Conservation (phyloP, 2,329 filamentous ascomycete species). For the Aspergillus unguis region DNA sequence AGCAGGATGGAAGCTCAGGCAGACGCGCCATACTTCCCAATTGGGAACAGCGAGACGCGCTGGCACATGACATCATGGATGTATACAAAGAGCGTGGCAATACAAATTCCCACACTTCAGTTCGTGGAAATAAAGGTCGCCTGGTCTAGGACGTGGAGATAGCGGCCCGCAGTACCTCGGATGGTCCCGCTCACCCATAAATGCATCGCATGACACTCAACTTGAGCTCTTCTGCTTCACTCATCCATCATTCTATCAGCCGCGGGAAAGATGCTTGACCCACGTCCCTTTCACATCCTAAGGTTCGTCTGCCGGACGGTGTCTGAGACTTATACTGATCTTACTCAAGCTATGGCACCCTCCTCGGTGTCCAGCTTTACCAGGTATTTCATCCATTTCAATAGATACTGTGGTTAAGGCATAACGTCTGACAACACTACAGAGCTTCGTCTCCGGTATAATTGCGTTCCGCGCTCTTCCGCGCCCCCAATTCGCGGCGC, state of each 20-base stretch:
- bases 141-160: not conserved
- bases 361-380: constrained; percentile 83
- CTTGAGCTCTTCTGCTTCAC: constrained; percentile 5
- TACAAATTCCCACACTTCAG: not conserved
- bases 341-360: constrained; percentile 69
- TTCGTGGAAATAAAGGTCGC: not conserved
- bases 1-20: constrained; percentile 27
- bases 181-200: constrained; percentile 1
- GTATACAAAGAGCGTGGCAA: not conserved
- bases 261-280: constrained; percentile 26
- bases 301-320: constrained; percentile 21
- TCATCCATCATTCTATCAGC: not conserved
- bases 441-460: constrained; percentile 73
- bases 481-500: constrained; percentile 72
- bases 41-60: constrained; percentile 34
- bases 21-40: constrained; percentile 43
- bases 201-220: not conserved
- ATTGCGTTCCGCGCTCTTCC: constrained; percentile 74
- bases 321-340: constrained; percentile 1
- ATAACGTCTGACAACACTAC: constrained; percentile 3
- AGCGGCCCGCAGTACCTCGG: not conserved
- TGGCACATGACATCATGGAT: constrained; percentile 39
- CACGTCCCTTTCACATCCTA: constrained; percentile 34
- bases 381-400: constrained; percentile 54
- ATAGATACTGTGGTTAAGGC: constrained; percentile 67